Evolutionary conservation across 495 filamentous ascomycete species (phyloP).

Genomic region (Immersiella caudata): DNA sequence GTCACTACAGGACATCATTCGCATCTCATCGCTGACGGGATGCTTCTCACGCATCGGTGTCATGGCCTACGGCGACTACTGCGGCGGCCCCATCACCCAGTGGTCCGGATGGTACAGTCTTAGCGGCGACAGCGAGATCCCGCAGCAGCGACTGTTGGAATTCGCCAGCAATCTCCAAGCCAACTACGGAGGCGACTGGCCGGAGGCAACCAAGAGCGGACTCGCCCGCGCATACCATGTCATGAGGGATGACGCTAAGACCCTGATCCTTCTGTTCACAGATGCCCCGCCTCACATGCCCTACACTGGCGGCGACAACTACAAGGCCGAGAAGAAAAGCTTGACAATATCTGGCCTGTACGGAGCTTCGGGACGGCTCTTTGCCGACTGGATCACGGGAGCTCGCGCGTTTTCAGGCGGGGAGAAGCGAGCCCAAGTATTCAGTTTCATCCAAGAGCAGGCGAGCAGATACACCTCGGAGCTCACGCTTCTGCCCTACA

Average conservation of each 20-base stretch:
- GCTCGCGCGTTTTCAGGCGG: constrained; percentile 32
- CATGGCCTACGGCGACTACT: constrained; percentile 51
- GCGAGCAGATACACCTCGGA: not conserved
- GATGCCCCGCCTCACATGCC: constrained; percentile 51
- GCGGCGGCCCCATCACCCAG: constrained; percentile 32
- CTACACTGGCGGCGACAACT: constrained; percentile 23
- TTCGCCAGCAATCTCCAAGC: constrained; percentile 18
- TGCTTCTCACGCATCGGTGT: constrained; percentile 51
- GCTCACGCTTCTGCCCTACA: constrained; percentile 33
- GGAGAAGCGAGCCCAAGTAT: constrained; percentile 44
- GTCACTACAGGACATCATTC: constrained; percentile 50
- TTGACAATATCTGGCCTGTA: constrained; percentile 29
- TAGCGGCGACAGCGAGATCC: constrained; percentile 10
- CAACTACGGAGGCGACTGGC: constrained; percentile 38
- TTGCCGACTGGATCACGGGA: constrained; percentile 48
- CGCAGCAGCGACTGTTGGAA: constrained; percentile 26
- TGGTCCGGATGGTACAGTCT: constrained; percentile 48
- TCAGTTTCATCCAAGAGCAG: constrained; percentile 33
- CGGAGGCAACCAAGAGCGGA: constrained; percentile 51
- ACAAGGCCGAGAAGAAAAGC: constrained; percentile 27
- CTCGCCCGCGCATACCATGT: constrained; percentile 46
- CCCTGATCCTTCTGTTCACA: constrained; percentile 50
- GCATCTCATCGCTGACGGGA: constrained; percentile 46
- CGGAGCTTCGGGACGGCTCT: constrained; percentile 37
- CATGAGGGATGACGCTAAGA: constrained; percentile 50